Conservation (phyloP, 106 monocot genomes). For the Dendrobium huoshanense region DNA sequence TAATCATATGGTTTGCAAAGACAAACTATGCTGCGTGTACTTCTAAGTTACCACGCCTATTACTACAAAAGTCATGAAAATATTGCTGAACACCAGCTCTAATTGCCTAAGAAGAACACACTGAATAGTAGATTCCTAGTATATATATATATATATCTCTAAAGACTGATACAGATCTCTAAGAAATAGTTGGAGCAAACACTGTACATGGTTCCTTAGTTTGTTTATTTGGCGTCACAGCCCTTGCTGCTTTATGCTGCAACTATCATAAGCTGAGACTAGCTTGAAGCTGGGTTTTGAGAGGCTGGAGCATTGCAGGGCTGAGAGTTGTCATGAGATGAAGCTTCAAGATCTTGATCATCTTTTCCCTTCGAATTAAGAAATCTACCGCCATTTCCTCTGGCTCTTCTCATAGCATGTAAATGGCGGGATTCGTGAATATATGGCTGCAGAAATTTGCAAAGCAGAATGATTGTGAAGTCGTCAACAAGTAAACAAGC, state of each 20-base stretch:
- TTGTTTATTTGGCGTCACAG: not conserved
- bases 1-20: not conserved
- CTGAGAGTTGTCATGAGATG: slow-evolving; percentile 1
- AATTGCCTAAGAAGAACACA: slow-evolving; percentile 1
- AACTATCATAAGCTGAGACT: not conserved
- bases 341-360: slow-evolving; percentile 12
- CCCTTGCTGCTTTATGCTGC: not conserved
- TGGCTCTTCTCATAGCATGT: slow-evolving; percentile 49
- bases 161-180: not conserved
- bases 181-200: not conserved
- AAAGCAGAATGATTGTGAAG: not conserved
- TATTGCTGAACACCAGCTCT: not conserved
- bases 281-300: not conserved
- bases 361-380: slow-evolving; percentile 40
- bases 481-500: no score
- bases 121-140: not conserved
- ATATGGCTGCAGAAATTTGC: slow-evolving; percentile 35
- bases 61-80: not conserved
- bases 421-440: slow-evolving; percentile 55
- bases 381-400: slow-evolving; percentile 53
- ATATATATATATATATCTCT: not conserved
- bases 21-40: no score
- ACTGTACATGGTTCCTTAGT: slow-evolving; percentile 1
- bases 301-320: slow-evolving; percentile 4
- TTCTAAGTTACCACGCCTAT: not conserved